Evolutionary conservation across 2,329 filamentous ascomycete genomes (phyloP).

Genomic region (Ambrosiella xylebori): DNA sequence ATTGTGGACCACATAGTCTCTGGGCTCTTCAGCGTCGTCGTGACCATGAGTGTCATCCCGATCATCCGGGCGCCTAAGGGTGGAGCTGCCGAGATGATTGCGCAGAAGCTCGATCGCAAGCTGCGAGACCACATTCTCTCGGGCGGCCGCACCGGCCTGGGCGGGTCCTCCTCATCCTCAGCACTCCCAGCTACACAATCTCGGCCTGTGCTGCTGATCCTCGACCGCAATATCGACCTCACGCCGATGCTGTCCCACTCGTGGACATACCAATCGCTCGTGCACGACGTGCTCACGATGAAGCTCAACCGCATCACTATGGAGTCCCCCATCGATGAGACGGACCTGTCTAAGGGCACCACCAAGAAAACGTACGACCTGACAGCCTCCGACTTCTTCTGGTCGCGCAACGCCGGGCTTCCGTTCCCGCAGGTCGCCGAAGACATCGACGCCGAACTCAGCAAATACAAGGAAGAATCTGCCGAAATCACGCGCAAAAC

Average conservation of each 20-base stretch:
- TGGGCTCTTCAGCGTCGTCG: slow-evolving; percentile 90
- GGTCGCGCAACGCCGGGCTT: slow-evolving; percentile 75
- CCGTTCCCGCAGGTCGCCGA: slow-evolving; percentile 94
- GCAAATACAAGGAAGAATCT: slow-evolving; percentile 88
- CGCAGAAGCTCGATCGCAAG: slow-evolving; percentile 85
- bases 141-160: slow-evolving; percentile 31
- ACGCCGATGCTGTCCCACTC: slow-evolving; percentile 98
- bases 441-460: slow-evolving; percentile 85
- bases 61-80: slow-evolving; percentile 90
- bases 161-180: slow-evolving; percentile 43
- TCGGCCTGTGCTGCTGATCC: slow-evolving; percentile 76
- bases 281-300: slow-evolving; percentile 44
- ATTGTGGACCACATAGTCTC: slow-evolving; percentile 85
- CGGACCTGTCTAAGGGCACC: slow-evolving; percentile 53
- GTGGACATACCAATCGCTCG: slow-evolving; percentile 62
- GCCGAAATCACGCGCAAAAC: slow-evolving; percentile 91
- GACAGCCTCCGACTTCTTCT: slow-evolving; percentile 85
- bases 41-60: slow-evolving; percentile 94
- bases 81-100: slow-evolving; percentile 84
- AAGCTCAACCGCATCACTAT: slow-evolving; percentile 84
- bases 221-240: slow-evolving; percentile 88
- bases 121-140: slow-evolving; percentile 89
- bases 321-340: slow-evolving; percentile 64
- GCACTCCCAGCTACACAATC: slow-evolving; percentile 56
- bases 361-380: slow-evolving; percentile 84